Conservation (phyloP, 345 rosid species). For the Brassica nigra region DNA sequence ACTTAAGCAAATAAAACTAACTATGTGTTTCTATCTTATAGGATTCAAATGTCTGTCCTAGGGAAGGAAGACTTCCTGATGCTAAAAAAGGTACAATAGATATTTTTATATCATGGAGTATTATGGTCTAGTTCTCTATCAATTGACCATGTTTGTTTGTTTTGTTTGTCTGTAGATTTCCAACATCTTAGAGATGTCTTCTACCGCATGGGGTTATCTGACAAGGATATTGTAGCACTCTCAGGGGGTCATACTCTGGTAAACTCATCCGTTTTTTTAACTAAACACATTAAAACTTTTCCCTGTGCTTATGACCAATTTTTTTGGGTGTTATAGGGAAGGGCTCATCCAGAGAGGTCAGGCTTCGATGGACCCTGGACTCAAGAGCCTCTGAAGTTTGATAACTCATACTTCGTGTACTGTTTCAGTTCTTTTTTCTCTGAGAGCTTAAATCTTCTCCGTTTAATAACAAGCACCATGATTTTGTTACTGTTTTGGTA, state of each 20-base stretch:
- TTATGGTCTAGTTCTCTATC: neutral
- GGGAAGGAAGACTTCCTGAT: conserved; percentile 92
- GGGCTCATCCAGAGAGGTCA: conserved; percentile 91
- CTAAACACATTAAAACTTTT: neutral
- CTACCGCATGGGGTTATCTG: conserved; percentile 84
- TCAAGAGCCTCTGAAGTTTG: conserved; percentile 85
- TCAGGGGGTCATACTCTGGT: conserved; percentile 44
- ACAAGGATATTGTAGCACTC: conserved; percentile 83
- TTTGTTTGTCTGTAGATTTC: conserved; percentile 48
- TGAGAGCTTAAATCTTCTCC: neutral
- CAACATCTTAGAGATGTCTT: conserved; percentile 81
- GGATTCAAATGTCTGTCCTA: conserved; percentile 73
- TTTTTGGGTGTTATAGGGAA: conserved; percentile 55
- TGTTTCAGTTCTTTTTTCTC: conserved; percentile 14
- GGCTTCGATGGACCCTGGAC: conserved; percentile 99
- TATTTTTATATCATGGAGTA: neutral
- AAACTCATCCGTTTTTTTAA: conserved; percentile 52
- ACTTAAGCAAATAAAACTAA: conserved; percentile 8
- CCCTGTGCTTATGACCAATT: conserved; percentile 8
- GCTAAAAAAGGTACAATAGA: conserved; percentile 64
- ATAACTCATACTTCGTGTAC: conserved; percentile 94
- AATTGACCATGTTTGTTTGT: neutral
- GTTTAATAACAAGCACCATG: neutral
- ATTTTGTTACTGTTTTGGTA: conserved; percentile 5
- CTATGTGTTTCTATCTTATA: conserved; percentile 34